phyloP scores from a whole-genome alignment of 2,329 filamentous ascomycete species.

The Hirsutella minnesotensis region DNA sequence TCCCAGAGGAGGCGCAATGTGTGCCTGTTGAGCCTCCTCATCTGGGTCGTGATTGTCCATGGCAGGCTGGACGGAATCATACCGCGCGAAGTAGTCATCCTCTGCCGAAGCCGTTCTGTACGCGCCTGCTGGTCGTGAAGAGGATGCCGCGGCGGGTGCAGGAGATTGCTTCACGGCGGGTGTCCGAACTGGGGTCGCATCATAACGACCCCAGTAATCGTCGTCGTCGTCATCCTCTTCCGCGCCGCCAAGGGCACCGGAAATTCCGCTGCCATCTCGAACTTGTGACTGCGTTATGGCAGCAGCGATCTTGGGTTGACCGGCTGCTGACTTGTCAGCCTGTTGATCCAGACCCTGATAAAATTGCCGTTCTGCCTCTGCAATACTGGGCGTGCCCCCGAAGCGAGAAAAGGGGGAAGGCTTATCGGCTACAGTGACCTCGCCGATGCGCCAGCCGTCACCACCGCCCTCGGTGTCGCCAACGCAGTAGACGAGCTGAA shows the following conservation, averaged over 20 bases:
- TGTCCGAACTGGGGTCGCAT: conserved; percentile 55
- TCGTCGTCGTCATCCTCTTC: conserved; percentile 56
- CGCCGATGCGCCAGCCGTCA: conserved; percentile 61
- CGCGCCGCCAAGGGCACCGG: too few relatives aligned
- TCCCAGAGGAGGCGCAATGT: conserved; percentile 21
- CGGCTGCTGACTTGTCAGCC: too few relatives aligned
- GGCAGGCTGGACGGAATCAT: conserved; percentile 67
- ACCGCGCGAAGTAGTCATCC: conserved; percentile 64
- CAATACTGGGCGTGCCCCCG: conserved; percentile 37
- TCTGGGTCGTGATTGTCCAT: conserved; percentile 76
- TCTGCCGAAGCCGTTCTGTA: conserved; percentile 31
- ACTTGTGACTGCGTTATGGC: neutral
- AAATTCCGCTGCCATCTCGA: too few relatives aligned
- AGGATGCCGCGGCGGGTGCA: conserved; percentile 32
- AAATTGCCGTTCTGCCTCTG: conserved; percentile 50
- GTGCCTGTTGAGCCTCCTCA: conserved; percentile 35
- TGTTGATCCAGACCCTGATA: conserved; percentile 16
- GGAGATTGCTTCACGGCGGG: conserved; percentile 52
- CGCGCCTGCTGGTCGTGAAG: conserved; percentile 6
- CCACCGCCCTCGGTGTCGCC: conserved; percentile 48
- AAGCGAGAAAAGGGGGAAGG: conserved; percentile 43
- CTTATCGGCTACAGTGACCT: conserved; percentile 50
- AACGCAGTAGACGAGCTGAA: conserved; percentile 59
- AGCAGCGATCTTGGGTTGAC: too few relatives aligned
- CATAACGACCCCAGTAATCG: conserved; percentile 71